Base-by-base conservation (phyloP, 129 eudicot species). In the Dittrichia graveolens region DNA sequence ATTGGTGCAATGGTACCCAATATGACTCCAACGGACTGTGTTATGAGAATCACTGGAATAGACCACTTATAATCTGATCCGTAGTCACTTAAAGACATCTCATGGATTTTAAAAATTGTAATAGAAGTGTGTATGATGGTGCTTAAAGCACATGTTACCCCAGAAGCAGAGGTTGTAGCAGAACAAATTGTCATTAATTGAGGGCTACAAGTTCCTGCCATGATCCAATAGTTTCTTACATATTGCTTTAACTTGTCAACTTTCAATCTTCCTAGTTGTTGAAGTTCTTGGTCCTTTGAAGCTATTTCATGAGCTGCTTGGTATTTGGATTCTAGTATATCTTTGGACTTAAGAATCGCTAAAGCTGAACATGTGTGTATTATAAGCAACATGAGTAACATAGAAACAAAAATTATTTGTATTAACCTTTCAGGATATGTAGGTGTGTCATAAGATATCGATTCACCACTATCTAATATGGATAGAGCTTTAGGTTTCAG, bases 181-280 rank as follows among this genome's bases (percentile, higher is more conserved):
- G 40, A 74, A 18, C 80, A 47, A 18, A 59, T 60, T 6, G 52
- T 18, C 31, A 80, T 67, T 53, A 80, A 67, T 11, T 80, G 79
- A 3, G 79, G 72, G 76, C 18, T 66, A 1, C 84, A 58, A 0
- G 67, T 80, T 68, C 41, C 84, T 10, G 67, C 73, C 84, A 80
- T 80, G 18, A 80, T 57, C 83, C 80, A 80, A 4, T 74, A 67
- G 5, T 60, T 67, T 7, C 35, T 61, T 45, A 74, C 61, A 41
- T 42, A 47, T 5, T 31, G 31, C 54, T 49, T 74, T 15, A 80
- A 59, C 50, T 61, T 50, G 10, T 80, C 73, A 31, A 53, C 49
- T 4, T 48, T 58, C 41, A 40, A 24, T 49, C 16, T 18, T 18
- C 34, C 40, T 0, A 2, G 31, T 24, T 24, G 31, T 24, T 24